A percentile compares a stretch with the other conserved stretches of the same genome.
Conservation (phyloP, 352 stramenopile genomes). For the Pythium sp. region DNA sequence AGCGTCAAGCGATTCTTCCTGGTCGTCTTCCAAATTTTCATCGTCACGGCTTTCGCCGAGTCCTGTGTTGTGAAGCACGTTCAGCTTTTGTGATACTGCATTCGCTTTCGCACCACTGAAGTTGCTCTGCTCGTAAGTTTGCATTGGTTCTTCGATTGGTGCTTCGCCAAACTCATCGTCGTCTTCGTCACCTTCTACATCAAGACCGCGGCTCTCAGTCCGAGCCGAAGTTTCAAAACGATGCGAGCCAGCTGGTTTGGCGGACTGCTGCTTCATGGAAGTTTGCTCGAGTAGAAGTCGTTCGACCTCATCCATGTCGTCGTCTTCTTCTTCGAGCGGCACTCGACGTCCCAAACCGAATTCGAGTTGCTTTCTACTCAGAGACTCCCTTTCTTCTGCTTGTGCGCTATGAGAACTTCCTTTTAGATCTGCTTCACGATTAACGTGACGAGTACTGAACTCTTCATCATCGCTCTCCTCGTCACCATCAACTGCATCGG, state of each 20-base stretch:
- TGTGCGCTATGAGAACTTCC: background rate
- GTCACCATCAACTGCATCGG: background rate
- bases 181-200: background rate
- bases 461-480: conserved; percentile 4
- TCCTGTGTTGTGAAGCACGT: background rate
- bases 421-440: background rate
- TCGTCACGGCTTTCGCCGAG: background rate
- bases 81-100: background rate
- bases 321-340: conserved; percentile 19
- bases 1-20: background rate
- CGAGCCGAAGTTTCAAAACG: background rate
- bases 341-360: background rate
- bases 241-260: background rate
- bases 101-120: background rate
- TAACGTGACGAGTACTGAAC: background rate
- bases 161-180: conserved; percentile 9
- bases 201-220: background rate
- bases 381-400: background rate
- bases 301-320: conserved; percentile 38
- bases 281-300: conserved; percentile 18
- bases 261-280: background rate
- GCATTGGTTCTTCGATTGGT: background rate
- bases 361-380: background rate
- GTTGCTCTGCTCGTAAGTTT: background rate
- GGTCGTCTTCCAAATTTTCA: background rate